These are phyloP conservation scores for Penstemon davidsonii DNA, from an alignment of 257 asterid genomes.

Conservation along the genomic window DNA sequence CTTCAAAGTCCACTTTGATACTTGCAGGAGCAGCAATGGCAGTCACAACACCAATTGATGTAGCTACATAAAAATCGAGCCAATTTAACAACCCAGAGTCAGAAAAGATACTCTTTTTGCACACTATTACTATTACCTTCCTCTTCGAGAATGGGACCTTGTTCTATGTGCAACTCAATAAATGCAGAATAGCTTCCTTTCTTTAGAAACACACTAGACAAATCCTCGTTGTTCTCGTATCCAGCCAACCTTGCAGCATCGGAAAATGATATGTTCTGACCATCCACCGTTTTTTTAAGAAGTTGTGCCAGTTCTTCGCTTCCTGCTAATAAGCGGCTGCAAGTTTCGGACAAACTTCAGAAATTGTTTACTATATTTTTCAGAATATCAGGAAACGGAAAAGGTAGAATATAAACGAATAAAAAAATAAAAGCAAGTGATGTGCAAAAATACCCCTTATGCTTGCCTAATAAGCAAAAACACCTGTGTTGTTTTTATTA, in stretches of 20 bases:
- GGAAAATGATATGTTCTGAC: conserved; percentile 56
- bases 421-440: not conserved
- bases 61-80: conserved; percentile 37
- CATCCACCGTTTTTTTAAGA: conserved; percentile 64
- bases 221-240: conserved; percentile 45
- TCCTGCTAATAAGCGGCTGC: conserved; percentile 93
- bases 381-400: not conserved
- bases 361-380: conserved; percentile 2
- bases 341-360: conserved; percentile 37
- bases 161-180: conserved; percentile 92
- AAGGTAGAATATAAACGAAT: not conserved
- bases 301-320: conserved; percentile 60
- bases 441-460: not conserved
- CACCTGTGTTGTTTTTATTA: too few relatives aligned
- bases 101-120: not conserved
- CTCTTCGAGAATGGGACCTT: conserved; percentile 94
- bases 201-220: conserved; percentile 62
- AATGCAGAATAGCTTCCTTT: conserved; percentile 80
- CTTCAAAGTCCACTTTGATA: conserved; percentile 86
- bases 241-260: conserved; percentile 85
- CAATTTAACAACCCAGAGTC: not conserved
- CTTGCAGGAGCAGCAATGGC: conserved; percentile 99
- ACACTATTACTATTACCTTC: conserved; percentile 47
- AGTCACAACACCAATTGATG: conserved; percentile 79
- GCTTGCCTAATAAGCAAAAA: too few relatives aligned